Conservation (phyloP, 78 protist species). For the Dictyostelium brefeldianum region DNA sequence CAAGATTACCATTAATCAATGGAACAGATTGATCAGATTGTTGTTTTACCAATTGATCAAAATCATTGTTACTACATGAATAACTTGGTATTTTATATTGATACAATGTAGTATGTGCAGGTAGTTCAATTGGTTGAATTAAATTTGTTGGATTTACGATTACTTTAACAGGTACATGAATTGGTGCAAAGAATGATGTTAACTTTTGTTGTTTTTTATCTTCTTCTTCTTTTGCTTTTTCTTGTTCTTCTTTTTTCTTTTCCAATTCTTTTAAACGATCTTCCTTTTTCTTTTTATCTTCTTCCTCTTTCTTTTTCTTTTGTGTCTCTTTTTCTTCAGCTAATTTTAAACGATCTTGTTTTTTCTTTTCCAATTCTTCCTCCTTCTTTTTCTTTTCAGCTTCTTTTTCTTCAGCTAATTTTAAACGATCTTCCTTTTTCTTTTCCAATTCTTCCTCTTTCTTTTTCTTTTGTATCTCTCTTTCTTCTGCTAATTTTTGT, state of each 20-base stretch:
- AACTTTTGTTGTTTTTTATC: constrained; percentile 56
- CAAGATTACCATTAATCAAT: too few species aligned
- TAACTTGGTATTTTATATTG: background rate
- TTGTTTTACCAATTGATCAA: background rate
- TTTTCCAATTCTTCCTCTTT: constrained; percentile 31
- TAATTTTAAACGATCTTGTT: background rate
- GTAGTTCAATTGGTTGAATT: constrained; percentile 68
- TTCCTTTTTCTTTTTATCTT: constrained; percentile 13
- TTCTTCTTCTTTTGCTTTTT: background rate
- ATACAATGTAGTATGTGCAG: constrained; percentile 16
- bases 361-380: background rate
- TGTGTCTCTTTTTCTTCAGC: constrained; percentile 26
- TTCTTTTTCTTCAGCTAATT: constrained; percentile 13
- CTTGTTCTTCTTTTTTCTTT: constrained; percentile 21
- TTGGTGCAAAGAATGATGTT: constrained; percentile 38
- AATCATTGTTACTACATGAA: background rate
- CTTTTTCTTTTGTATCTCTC: constrained; percentile 19
- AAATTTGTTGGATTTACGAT: background rate
- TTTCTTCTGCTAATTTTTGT: background rate
- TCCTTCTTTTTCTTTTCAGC: background rate
- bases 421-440: constrained; percentile 7
- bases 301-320: constrained; percentile 32
- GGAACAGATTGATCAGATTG: background rate
- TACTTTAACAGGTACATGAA: constrained; percentile 1
- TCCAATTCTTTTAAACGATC: constrained; percentile 7